Conservation (phyloP, 306 rosid species). For the Acacia crassicarpa region DNA sequence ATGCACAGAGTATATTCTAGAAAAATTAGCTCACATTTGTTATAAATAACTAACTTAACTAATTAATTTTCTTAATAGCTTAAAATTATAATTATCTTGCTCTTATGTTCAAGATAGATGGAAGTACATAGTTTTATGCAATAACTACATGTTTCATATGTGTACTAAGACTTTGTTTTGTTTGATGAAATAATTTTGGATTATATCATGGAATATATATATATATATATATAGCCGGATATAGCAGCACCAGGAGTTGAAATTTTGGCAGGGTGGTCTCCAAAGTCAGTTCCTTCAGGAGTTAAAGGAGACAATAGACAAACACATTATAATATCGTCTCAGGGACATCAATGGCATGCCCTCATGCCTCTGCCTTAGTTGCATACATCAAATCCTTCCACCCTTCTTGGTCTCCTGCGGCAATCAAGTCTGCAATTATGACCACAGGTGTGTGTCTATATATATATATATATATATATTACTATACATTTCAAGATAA, state of each 20-base stretch:
- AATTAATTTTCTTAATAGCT: too few relatives aligned
- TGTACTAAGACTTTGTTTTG: not conserved
- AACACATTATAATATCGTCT: constrained; percentile 26
- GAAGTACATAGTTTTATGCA: not conserved
- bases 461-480: too few relatives aligned
- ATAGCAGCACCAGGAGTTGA: constrained; percentile 41
- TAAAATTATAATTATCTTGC: too few relatives aligned
- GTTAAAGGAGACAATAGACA: constrained; percentile 28
- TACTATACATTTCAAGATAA: too few relatives aligned
- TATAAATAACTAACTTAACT: too few relatives aligned
- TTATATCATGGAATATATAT: not conserved
- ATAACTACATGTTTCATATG: not conserved
- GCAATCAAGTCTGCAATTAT: constrained; percentile 36
- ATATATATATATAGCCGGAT: constrained; percentile 26
- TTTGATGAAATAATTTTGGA: not conserved
- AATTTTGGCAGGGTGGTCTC: constrained; percentile 53
- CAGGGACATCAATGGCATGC: constrained; percentile 51
- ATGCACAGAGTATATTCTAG: too few relatives aligned
- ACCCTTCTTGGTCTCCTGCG: constrained; percentile 45
- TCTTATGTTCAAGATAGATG: too few relatives aligned
- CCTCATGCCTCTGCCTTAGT: constrained; percentile 38
- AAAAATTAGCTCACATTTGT: too few relatives aligned
- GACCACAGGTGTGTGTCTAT: constrained; percentile 30
- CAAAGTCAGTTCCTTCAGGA: not conserved
- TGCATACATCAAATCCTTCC: constrained; percentile 36